Evolutionary conservation across 2,329 filamentous ascomycete genomes (phyloP), one percentile per base, ranked within the genome.

Genomic region (Canariomyces notabilis): DNA sequence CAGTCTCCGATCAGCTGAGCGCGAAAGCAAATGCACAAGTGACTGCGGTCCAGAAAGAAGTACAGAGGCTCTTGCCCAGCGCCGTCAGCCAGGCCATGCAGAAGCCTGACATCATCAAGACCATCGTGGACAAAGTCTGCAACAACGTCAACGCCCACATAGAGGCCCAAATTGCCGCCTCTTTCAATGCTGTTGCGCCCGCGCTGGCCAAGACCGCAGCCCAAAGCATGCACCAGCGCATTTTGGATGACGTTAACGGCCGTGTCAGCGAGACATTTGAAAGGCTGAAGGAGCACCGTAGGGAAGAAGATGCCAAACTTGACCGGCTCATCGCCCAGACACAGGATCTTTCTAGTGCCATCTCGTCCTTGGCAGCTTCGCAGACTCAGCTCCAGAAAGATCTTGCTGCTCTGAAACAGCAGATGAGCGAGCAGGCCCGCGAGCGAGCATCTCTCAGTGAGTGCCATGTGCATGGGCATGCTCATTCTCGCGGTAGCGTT

Each of bases 1-100:
- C 83, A 4, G 74, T 95, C 21, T 78, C 84, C 44, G 83, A 85
- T 51, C 82, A 87, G 61, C 73, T 97, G 19, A 76, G 80, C 46
- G 75, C 79, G 53, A 80, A 81, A 50, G 68, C 96, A 45, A 77
- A 79, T 54, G 75, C 80, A 39, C 76, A 85, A 42, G 67, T 94
- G n/a, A 74, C 76, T 33, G 72, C 76, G 2, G 66, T 95, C 35
- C 80, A 87, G 46, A 81, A 82, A 54, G 88, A 95, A 65, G 70
- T 95, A 53, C 83, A 85, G 60, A 76, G 75, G 46, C 67, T 76
- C 29, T 71, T 97, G 29, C 88, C 89, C 2, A 71, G 76, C 50
- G 76, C 81, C 8, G 71, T 94, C 47, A 70, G 73, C 37, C 78
- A 80, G 53, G 80, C 85, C 18, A 66, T 96, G 43, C 83, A 87